These are phyloP conservation scores for Liquidambar formosana DNA, from an alignment of 164 flowering plant species.

Conservation along the genomic window DNA sequence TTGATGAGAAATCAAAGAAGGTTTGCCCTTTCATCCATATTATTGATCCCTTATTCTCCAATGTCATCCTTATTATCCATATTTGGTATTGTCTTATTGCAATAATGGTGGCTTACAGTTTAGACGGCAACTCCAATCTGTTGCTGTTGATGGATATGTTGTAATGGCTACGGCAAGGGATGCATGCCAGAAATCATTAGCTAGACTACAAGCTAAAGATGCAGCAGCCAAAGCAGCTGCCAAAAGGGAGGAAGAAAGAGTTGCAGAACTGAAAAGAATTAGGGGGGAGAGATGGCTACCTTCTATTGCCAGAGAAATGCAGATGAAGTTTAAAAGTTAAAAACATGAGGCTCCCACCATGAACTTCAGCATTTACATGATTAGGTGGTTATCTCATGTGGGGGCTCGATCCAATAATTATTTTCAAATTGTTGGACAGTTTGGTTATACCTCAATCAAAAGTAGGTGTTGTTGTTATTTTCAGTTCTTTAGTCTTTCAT, in stretches of 20 bases:
- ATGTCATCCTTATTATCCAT: not conserved
- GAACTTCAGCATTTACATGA: not conserved
- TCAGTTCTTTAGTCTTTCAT: too few species aligned
- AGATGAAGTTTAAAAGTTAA: slow-evolving; percentile 17
- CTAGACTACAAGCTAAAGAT: slow-evolving; percentile 64
- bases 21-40: slow-evolving; percentile 25
- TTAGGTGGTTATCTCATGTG: not conserved
- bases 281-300: slow-evolving; percentile 99
- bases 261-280: slow-evolving; percentile 68
- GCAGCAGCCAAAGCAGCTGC: slow-evolving; percentile 69
- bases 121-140: slow-evolving; percentile 46
- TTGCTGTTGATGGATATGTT: slow-evolving; percentile 70
- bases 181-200: slow-evolving; percentile 54
- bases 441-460: too few species aligned
- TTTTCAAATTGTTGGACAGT: too few species aligned
- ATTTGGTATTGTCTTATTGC: not conserved
- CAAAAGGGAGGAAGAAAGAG: slow-evolving; percentile 84
- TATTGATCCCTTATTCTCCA: not conserved
- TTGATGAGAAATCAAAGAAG: slow-evolving; percentile 83
- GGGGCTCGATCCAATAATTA: not conserved
- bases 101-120: slow-evolving; percentile 49
- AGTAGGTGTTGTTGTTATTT: too few species aligned
- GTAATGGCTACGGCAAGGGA: slow-evolving; percentile 64
- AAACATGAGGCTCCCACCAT: not conserved
- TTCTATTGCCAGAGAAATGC: slow-evolving; percentile 68